Conservation (phyloP, 768 basidiomycete genomes). For the Lactarius akahatsu region DNA sequence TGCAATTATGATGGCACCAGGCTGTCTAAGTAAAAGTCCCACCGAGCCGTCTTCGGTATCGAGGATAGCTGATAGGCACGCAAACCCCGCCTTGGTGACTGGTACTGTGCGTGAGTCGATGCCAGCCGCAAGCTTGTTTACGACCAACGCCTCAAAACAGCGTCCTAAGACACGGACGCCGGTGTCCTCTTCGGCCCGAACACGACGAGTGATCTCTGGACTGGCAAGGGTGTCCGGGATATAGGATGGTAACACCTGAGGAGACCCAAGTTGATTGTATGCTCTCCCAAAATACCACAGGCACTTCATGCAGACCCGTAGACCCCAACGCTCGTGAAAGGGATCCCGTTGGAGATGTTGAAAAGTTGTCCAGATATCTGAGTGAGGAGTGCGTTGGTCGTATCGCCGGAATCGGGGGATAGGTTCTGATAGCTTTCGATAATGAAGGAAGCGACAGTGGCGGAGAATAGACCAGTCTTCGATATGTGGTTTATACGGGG, state of each 20-base stretch:
- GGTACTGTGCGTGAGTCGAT: background rate
- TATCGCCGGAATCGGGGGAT: conserved; percentile 9
- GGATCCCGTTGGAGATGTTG: background rate
- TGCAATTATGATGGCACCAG: background rate
- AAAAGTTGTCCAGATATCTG: conserved; percentile 2
- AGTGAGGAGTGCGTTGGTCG: background rate
- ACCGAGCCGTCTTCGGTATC: background rate
- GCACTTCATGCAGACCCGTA: background rate
- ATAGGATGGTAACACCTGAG: background rate
- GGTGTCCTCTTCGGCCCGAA: background rate
- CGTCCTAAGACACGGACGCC: background rate
- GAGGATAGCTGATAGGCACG: conserved; percentile 5
- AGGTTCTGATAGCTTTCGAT: conserved; percentile 21
- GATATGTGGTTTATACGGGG: background rate
- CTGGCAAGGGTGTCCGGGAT: background rate
- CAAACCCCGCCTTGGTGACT: background rate
- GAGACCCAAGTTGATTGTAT: background rate
- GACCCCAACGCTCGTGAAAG: background rate
- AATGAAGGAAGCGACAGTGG: conserved; percentile 23
- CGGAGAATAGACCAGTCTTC: conserved; percentile 26
- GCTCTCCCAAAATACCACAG: background rate
- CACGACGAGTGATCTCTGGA: background rate
- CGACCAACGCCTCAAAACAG: background rate
- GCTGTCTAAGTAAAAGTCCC: background rate
- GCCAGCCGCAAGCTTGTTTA: background rate